These are phyloP conservation scores for Daldinia childiae DNA, from an alignment of 495 filamentous ascomycete genomes.

Conservation along the genomic window DNA sequence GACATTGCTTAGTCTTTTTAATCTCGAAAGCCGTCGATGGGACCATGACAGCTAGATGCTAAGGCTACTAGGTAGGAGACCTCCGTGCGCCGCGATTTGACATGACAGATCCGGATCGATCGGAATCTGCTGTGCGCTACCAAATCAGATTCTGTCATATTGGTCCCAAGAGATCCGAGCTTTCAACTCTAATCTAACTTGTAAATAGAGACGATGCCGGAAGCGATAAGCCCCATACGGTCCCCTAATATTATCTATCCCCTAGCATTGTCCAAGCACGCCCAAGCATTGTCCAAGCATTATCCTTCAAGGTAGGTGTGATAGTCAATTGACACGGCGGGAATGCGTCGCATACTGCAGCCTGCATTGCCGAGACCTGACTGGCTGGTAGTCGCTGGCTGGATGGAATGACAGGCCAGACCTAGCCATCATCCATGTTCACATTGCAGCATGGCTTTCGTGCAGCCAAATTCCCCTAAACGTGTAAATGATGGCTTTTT, in stretches of 20 bases:
- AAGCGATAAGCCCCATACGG: slow-evolving; percentile 6
- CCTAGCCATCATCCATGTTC: slow-evolving; percentile 31
- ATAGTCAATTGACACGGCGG: slow-evolving; percentile 28
- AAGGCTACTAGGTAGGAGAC: slow-evolving; percentile 12
- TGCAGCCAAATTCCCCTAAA: slow-evolving; percentile 42
- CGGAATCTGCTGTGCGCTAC: slow-evolving; percentile 38
- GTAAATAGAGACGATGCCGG: slow-evolving; percentile 14
- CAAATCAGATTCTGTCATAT: slow-evolving; percentile 40
- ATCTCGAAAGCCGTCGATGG: slow-evolving; percentile 12
- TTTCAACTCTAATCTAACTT: slow-evolving; percentile 29
- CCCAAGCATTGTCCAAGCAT: neutral
- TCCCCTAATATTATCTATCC: neutral
- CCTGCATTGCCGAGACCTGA: slow-evolving; percentile 40
- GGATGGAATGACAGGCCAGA: neutral
- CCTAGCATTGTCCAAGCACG: neutral
- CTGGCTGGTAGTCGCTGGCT: slow-evolving; percentile 24
- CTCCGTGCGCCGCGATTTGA: slow-evolving; percentile 29
- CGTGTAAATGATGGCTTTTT: slow-evolving; percentile 23
- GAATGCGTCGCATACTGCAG: slow-evolving; percentile 39
- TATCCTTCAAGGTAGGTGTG: neutral
- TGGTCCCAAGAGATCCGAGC: slow-evolving; percentile 33
- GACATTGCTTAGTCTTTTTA: slow-evolving; percentile 28
- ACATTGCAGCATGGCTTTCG: slow-evolving; percentile 35
- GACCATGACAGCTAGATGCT: slow-evolving; percentile 12
- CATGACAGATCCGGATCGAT: slow-evolving; percentile 43